Percentiles rank a stretch among this genome's conserved stretches.
These are phyloP conservation scores for Cystobasidiopsis lactophilus DNA, from an alignment of 768 basidiomycete species.

Conservation along the genomic window DNA sequence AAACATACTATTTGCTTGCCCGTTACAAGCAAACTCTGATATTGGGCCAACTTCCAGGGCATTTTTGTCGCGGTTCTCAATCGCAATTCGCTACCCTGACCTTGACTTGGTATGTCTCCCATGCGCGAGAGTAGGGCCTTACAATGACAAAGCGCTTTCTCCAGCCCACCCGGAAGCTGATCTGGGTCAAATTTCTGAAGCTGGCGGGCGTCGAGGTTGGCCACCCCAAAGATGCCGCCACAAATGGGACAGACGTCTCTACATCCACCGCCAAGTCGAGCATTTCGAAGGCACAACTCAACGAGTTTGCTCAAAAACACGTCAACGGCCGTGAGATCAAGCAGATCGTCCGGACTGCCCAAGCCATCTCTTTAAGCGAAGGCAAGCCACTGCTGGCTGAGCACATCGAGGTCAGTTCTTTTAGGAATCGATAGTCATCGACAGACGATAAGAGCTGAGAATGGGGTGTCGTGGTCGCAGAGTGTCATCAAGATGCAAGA, in stretches of 20 bases:
- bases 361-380: slow-evolving; percentile 5
- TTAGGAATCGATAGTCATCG: too few relatives aligned
- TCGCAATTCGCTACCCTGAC: slow-evolving; percentile 9
- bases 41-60: too few relatives aligned
- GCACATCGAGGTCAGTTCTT: neutral
- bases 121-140: neutral
- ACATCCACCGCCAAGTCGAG: neutral
- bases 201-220: neutral
- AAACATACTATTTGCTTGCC: too few relatives aligned
- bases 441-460: too few relatives aligned
- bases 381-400: neutral
- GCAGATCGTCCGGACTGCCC: slow-evolving; percentile 4
- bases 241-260: neutral
- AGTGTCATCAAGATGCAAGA: too few relatives aligned
- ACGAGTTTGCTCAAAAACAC: neutral
- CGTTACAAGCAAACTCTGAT: too few relatives aligned
- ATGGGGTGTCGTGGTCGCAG: too few relatives aligned
- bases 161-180: neutral
- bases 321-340: neutral
- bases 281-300: neutral
- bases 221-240: neutral
- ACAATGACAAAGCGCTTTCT: too few relatives aligned
- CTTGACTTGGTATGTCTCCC: neutral
- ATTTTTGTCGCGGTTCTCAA: slow-evolving; percentile 10
- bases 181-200: neutral